Evolutionary conservation across 768 basidiomycete species (phyloP), one percentile per base, ranked within the genome.

Genomic region (Pisolithus albus): DNA sequence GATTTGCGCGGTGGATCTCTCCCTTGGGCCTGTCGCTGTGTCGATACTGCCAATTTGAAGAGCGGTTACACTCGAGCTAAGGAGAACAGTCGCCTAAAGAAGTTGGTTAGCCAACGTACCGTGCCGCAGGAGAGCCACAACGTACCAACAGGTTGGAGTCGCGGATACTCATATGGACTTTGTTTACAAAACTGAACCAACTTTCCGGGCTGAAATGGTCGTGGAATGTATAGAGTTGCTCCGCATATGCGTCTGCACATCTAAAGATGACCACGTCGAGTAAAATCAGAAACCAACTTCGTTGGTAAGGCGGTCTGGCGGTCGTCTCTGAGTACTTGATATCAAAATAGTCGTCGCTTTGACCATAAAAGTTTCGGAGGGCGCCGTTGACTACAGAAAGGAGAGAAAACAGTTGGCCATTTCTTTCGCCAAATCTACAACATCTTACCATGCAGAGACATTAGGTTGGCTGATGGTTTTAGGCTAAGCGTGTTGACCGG

Each of bases 151-250:
- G 43, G 38, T 66, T 66, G 30, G 65, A 66, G 36, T 66, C 65
- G 13, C 65, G 62, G 19, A 66, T 63, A n/a, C 65, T 66, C 19
- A 54, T 55, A 50, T 66, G 66, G 0, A 66, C 65, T 38, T 66
- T 66, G 19, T 49, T 46, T 18, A 66, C 66, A 53, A 66, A 68
- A n/a, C 10, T 52, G 13, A 52, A 55, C 67, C 65, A 68, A 8
- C 65, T 57, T 4, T 36, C 49, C 8, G 60, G 62, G 7, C 59
- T 61, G 45, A 66, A 66, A 40, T 32, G 56, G 13, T 66, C 61
- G 21, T 59, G 63, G 21, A 66, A 62, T 7, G 59, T 59, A 46
- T 68, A 46, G 32, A 66, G 34, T 50, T 68, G 65, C n/a, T 1
- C 55, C 6, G 64, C 65, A 32, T 45, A 68, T 3, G 67, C 51